Percentiles rank a stretch among this genome's conserved stretches.
phyloP scores from a whole-genome alignment of 2,329 filamentous ascomycete genomes.

The Chlorencoelia australis region DNA sequence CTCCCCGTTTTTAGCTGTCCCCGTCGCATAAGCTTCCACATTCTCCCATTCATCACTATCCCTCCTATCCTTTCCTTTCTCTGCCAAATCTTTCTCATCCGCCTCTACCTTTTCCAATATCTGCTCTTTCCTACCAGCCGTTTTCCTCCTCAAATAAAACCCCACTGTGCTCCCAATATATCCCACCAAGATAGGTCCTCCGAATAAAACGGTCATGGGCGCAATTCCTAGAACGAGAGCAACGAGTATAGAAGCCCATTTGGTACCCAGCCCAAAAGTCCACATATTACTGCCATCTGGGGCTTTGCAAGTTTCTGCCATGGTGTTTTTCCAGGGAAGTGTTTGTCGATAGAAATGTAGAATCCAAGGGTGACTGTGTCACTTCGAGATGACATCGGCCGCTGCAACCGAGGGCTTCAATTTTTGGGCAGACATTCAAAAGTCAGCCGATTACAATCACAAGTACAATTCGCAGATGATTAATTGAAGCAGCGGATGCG shows the following conservation, averaged over 20 bases:
- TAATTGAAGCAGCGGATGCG: too few species aligned
- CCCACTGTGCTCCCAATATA: constrained; percentile 37
- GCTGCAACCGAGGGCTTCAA: not conserved
- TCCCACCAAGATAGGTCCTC: constrained; percentile 20
- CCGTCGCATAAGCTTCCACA: constrained; percentile 44
- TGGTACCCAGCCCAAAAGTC: constrained; percentile 26
- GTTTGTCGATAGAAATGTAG: not conserved
- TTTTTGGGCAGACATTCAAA: too few species aligned
- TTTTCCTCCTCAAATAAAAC: constrained; percentile 52
- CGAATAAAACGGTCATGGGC: constrained; percentile 23
- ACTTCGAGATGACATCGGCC: constrained; percentile 6
- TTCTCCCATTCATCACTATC: constrained; percentile 61
- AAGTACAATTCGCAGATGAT: too few species aligned
- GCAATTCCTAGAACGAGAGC: constrained; percentile 24
- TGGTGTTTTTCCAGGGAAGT: constrained; percentile 6
- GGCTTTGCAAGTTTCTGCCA: constrained; percentile 25
- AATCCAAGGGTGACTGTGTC: constrained; percentile 6
- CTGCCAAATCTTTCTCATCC: constrained; percentile 23
- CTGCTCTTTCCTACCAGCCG: constrained; percentile 48
- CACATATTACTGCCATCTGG: constrained; percentile 21
- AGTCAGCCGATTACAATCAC: too few species aligned
- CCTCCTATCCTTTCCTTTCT: constrained; percentile 18
- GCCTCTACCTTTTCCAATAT: constrained; percentile 42
- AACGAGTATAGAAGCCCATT: constrained; percentile 21
- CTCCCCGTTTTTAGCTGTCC: constrained; percentile 34